Evolutionary conservation across 2,329 filamentous ascomycete genomes (phyloP).

Genomic region (Alternaria burnsii): DNA sequence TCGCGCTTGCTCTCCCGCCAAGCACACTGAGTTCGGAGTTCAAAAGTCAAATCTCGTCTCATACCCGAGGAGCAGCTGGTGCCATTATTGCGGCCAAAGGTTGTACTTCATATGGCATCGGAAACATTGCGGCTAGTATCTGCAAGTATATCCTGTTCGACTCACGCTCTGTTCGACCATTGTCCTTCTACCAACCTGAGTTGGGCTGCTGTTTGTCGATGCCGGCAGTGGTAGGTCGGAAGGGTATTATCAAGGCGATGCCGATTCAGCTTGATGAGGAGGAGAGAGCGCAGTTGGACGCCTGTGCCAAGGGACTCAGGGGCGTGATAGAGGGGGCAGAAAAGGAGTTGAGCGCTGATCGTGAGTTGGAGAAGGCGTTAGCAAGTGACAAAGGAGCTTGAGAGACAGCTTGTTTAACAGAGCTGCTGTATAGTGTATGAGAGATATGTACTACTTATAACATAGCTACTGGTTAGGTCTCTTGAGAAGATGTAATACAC

Average conservation of each 20-base stretch:
- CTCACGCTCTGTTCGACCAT: constrained; percentile 56
- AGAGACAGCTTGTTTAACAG: background rate
- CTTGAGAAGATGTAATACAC: background rate
- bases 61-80: constrained; percentile 59
- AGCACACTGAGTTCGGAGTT: constrained; percentile 32
- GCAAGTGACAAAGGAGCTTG: constrained; percentile 27
- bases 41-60: constrained; percentile 51
- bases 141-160: constrained; percentile 62
- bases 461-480: background rate
- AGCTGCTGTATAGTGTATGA: background rate
- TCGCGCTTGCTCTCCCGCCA: constrained; percentile 47
- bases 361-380: constrained; percentile 38
- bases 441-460: background rate
- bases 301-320: constrained; percentile 49
- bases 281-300: constrained; percentile 45
- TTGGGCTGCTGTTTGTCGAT: constrained; percentile 60
- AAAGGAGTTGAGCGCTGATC: constrained; percentile 43
- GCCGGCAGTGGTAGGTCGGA: constrained; percentile 59
- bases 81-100: constrained; percentile 61
- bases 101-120: constrained; percentile 61
- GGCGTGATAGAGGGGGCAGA: constrained; percentile 50
- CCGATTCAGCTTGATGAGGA: constrained; percentile 45
- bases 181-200: constrained; percentile 61
- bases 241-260: constrained; percentile 56
- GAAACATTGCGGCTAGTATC: constrained; percentile 58